Percentiles rank a stretch among this genome's conserved stretches.
phyloP scores from a whole-genome alignment of 2,329 filamentous ascomycete species.

The Fusarium nisikadoi region DNA sequence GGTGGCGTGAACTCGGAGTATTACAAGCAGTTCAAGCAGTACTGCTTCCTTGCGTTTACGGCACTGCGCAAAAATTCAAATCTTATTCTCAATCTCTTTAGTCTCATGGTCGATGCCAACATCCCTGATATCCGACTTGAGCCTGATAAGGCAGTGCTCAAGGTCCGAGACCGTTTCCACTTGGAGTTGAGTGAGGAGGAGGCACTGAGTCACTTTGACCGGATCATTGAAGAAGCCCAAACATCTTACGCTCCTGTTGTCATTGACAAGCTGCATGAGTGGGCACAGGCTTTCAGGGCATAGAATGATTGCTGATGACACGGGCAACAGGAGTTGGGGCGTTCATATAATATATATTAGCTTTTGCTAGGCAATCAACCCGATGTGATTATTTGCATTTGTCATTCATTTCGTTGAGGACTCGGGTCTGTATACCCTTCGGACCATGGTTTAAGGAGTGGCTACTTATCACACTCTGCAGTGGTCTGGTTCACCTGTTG shows the following conservation, averaged over 20 bases:
- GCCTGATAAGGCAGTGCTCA: constrained; percentile 91
- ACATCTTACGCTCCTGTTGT: constrained; percentile 92
- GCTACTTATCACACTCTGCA: background rate
- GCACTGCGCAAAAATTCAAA: constrained; percentile 90
- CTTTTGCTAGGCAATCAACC: background rate
- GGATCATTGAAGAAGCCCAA: constrained; percentile 89
- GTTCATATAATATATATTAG: background rate
- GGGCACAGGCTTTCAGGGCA: constrained; percentile 91
- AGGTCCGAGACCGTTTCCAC: constrained; percentile 95
- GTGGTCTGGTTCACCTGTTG: background rate
- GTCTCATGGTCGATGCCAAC: constrained; percentile 96
- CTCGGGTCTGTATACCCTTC: background rate
- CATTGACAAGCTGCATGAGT: constrained; percentile 93
- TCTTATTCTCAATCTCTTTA: constrained; percentile 93
- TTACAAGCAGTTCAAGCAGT: constrained; percentile 91
- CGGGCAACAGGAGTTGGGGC: constrained; percentile 3
- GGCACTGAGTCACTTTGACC: constrained; percentile 86
- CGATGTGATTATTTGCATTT: background rate
- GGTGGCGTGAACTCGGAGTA: constrained; percentile 83
- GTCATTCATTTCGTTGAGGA: background rate
- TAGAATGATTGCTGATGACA: constrained; percentile 48
- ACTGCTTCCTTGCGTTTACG: constrained; percentile 94
- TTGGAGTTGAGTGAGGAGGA: constrained; percentile 92
- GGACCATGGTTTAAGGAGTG: background rate
- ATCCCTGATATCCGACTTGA: constrained; percentile 95